Evolutionary conservation across 2,329 filamentous ascomycete genomes (phyloP).

Genomic region (Pseudomassariella vexata): DNA sequence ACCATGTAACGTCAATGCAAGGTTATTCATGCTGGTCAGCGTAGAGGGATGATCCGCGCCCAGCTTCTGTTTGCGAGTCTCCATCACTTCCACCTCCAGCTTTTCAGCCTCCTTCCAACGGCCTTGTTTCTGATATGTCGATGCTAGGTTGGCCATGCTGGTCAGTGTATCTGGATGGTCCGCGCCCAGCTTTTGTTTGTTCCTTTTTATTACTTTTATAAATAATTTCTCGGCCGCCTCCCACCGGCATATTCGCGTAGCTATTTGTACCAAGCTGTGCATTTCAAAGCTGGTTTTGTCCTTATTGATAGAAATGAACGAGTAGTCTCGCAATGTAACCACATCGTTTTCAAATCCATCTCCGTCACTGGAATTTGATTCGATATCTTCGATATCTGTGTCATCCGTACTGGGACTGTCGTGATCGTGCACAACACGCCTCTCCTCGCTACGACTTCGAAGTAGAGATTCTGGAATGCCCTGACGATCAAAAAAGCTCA

Average conservation of each 20-base stretch:
- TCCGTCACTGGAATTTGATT: slow-evolving; percentile 1
- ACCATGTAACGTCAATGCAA: neutral
- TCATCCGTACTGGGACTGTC: neutral
- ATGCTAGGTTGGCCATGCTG: slow-evolving; percentile 3
- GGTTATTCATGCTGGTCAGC: slow-evolving; percentile 1
- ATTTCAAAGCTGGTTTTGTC: slow-evolving; percentile 28
- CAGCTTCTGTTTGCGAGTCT: slow-evolving; percentile 1
- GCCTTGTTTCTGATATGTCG: neutral
- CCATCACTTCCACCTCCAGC: neutral
- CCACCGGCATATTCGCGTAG: slow-evolving; percentile 27
- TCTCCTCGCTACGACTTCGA: neutral
- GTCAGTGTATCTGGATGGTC: slow-evolving; percentile 1
- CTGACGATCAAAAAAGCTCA: slow-evolving; percentile 39
- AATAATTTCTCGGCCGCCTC: too few relatives aligned
- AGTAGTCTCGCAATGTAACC: slow-evolving; percentile 27
- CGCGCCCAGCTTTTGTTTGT: slow-evolving; percentile 1
- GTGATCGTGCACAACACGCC: neutral
- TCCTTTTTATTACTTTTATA: too few relatives aligned
- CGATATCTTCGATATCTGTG: slow-evolving; percentile 7
- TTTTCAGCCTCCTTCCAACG: slow-evolving; percentile 1
- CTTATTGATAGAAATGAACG: slow-evolving; percentile 22
- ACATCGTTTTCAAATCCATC: slow-evolving; percentile 27
- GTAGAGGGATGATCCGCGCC: slow-evolving; percentile 1
- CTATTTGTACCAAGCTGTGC: slow-evolving; percentile 35
- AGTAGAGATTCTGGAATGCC: slow-evolving; percentile 30